Evolutionary conservation across 495 filamentous ascomycete genomes (phyloP), one percentile per base, ranked within the genome.

Genomic region (Lentithecium fluviatile): DNA sequence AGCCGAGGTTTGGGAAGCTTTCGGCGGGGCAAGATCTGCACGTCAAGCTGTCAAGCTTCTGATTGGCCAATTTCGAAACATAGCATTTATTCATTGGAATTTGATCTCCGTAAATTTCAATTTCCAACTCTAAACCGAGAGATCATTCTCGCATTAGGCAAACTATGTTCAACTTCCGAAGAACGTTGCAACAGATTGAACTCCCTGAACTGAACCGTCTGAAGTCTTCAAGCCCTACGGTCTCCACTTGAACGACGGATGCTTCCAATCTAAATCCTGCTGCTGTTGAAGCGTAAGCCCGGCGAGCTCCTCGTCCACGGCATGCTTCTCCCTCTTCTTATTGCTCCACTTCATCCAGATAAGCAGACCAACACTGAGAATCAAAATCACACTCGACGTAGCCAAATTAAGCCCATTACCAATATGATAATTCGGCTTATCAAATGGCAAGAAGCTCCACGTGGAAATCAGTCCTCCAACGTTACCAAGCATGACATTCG

Each of bases 381-480:
- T 8, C 6, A 89, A 66, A 8, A 78, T 81, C 20, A 73, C 71
- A n/a, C 73, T 74, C 2, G 78, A 70, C 0, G 84, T 82, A 0
- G 85, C 87, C n/a, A 89, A 70, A 67, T 90, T 89, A 36, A 91
- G 69, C 0, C 86, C 86, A 70, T 91, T 89, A 0, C 88, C 87
- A 60, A 89, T 87, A 52, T 75, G 84, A 70, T 87, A 91, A 55
- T 88, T 75, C 4, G 88, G 87, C 0, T 68, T 80, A 68, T 90
- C 86, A 42, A 69, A 82, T 0, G 82, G 78, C 37, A 89, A 68
- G 69, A 88, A 91, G 3, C 75, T 77, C 87, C 87, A 90, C 13
- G 86, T 89, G 1, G 82, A 78, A 66, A 91, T 80, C 37, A 91
- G 68, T 0, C 87, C 87, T 26, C 88, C 88, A 29, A 89, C 70